These are phyloP conservation scores for Luffa acutangula DNA, from an alignment of 306 rosid species.

Conservation along the genomic window DNA sequence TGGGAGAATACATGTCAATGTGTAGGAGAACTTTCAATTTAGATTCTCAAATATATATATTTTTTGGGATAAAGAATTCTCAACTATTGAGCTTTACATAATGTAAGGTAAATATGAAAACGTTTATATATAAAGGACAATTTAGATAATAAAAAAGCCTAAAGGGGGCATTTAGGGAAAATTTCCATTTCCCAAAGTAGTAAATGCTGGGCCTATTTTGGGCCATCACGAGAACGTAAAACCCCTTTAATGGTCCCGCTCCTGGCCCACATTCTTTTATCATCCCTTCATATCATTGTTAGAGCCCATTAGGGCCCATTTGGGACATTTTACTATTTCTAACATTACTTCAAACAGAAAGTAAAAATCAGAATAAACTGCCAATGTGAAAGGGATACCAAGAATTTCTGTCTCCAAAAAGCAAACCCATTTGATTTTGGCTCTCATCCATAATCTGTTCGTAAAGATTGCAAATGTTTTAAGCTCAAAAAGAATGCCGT, in stretches of 20 bases:
- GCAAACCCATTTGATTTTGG: neutral
- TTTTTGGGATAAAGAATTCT: too few relatives aligned
- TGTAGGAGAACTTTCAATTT: too few relatives aligned
- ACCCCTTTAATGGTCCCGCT: neutral
- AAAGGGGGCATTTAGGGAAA: neutral
- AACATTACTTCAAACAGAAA: neutral
- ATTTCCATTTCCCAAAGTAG: neutral
- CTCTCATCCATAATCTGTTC: neutral
- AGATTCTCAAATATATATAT: too few relatives aligned
- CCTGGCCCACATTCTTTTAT: neutral
- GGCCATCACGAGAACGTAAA: neutral
- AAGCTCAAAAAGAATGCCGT: too few relatives aligned
- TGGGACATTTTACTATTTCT: neutral
- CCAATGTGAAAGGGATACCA: neutral
- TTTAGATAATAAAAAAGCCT: too few relatives aligned
- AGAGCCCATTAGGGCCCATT: neutral
- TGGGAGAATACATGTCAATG: too few relatives aligned
- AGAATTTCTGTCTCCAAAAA: neutral
- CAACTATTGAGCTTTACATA: neutral
- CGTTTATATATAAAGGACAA: neutral
- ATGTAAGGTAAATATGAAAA: too few relatives aligned
- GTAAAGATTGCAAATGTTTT: too few relatives aligned
- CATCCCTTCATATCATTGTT: neutral
- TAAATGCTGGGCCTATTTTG: constrained; percentile 3
- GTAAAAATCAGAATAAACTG: neutral